A percentile compares a stretch with the other conserved stretches of the same genome.
phyloP scores from a whole-genome alignment of 2,329 filamentous ascomycete species.

The Trichophaea hybrida region DNA sequence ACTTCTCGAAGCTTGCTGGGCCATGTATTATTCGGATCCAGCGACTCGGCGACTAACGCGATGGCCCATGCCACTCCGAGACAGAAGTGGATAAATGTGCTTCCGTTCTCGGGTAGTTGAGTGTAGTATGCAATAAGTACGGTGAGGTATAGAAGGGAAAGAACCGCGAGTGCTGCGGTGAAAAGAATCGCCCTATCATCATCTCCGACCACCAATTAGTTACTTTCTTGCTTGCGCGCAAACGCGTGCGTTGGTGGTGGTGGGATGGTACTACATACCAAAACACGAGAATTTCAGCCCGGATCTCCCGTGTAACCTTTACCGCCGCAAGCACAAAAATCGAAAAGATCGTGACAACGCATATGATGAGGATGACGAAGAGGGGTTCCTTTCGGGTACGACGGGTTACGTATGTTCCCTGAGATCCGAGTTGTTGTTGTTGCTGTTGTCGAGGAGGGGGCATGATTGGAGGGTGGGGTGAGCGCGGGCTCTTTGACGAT shows the following conservation, averaged over 20 bases:
- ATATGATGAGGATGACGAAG: constrained; percentile 11
- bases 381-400: constrained; percentile 10
- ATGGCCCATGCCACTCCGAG: constrained; percentile 12
- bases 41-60: constrained; percentile 11
- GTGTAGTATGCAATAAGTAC: constrained; percentile 6
- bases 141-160: constrained; percentile 7
- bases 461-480: constrained; percentile 2
- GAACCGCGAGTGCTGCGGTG: constrained; percentile 2
- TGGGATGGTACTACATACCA: constrained; percentile 4
- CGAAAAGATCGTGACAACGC: not conserved
- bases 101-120: not conserved
- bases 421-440: not conserved
- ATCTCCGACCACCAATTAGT: not conserved
- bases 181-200: constrained; percentile 9
- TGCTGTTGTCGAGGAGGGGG: not conserved
- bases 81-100: constrained; percentile 2
- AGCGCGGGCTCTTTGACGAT: too few species aligned
- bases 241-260: not conserved
- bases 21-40: constrained; percentile 8
- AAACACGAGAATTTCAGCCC: not conserved
- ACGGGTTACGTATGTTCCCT: too few species aligned
- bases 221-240: not conserved
- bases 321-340: constrained; percentile 12
- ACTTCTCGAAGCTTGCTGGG: not conserved
- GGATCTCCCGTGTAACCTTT: constrained; percentile 10